Evolutionary conservation across 768 basidiomycete species (phyloP), one percentile per base, ranked within the genome.

Genomic region (Tulasnella sp.): DNA sequence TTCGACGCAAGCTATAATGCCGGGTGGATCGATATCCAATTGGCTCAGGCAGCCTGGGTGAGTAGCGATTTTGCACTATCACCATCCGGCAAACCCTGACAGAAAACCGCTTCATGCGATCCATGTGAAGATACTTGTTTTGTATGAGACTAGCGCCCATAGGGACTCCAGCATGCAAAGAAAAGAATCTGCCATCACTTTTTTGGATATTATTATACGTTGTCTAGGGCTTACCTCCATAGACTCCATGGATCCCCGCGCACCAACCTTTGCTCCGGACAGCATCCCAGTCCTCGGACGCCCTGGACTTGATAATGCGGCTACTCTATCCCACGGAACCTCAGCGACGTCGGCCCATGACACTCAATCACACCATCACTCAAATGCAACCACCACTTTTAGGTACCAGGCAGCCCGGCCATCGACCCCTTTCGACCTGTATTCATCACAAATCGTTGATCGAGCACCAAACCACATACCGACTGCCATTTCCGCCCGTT

Each of bases 41-140:
- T 62, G 4, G 62, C 62, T 3, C 62, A 62, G 29, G 62, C 62
- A 27, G 57, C 62, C 17, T 62, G 59, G 59, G 34, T 38, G 34
- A 7, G 34, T 38, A 38, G 5, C 5, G 34, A 7, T 38, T 15
- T n/a, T n/a, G n/a, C n/a, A n/a, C n/a, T n/a, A n/a, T n/a, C n/a
- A n/a, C n/a, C n/a, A n/a, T n/a, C n/a, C n/a, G n/a, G n/a, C n/a
- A n/a, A n/a, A n/a, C n/a, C n/a, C n/a, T 10, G 31, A 8, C 11
- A 12, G 17, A 22, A 17, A 34, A 38, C 27, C 22, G 9, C 38
- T 24, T 0, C 38, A 19, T 25, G 11, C 19, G 19, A 22, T 27
- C 21, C 12, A 9, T 27, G 3, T 49, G 27, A 12, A 58, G 56
- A 38, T 62, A 11, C 43, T 62, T 30, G 38, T 50, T 15, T 48